phyloP scores from a whole-genome alignment of 257 asterid species.

The Primulina huaijiensis region DNA sequence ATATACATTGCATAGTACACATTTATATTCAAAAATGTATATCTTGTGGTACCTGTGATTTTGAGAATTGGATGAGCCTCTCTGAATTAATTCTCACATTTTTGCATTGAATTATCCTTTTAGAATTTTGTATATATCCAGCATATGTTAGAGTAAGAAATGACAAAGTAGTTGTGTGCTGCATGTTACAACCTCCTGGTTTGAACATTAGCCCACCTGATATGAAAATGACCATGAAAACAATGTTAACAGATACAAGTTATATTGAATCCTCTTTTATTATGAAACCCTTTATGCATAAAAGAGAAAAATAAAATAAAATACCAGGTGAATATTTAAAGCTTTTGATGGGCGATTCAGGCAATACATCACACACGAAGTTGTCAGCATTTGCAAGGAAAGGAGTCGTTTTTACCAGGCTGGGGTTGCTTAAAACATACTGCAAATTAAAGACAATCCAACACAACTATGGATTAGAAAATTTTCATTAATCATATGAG shows the following conservation, averaged over 20 bases:
- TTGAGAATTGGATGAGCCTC: conserved; percentile 31
- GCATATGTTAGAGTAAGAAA: conserved; percentile 42
- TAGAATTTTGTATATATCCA: conserved; percentile 24
- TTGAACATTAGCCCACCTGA: conserved; percentile 26
- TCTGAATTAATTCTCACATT: conserved; percentile 16
- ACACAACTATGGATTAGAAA: background rate
- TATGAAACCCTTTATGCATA: too few species aligned
- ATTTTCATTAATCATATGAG: too few species aligned
- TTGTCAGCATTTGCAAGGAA: conserved; percentile 36
- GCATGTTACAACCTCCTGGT: conserved; percentile 29
- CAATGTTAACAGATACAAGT: too few species aligned
- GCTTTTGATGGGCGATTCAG: conserved; percentile 40
- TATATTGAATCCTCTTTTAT: too few species aligned
- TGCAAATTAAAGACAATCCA: conserved; percentile 12
- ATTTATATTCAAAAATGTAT: too few species aligned
- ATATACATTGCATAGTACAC: too few species aligned
- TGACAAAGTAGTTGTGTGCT: conserved; percentile 30
- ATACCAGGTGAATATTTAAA: conserved; percentile 34
- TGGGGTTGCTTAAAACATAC: conserved; percentile 21
- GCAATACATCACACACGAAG: conserved; percentile 35
- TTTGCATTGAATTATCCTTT: conserved; percentile 28
- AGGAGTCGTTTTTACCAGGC: conserved; percentile 27
- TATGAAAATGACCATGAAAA: too few species aligned
- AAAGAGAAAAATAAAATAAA: background rate
- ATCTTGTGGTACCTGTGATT: conserved; percentile 22